Conservation (phyloP, 73 alveolate genomes). For the Paramecium primaurelia region DNA sequence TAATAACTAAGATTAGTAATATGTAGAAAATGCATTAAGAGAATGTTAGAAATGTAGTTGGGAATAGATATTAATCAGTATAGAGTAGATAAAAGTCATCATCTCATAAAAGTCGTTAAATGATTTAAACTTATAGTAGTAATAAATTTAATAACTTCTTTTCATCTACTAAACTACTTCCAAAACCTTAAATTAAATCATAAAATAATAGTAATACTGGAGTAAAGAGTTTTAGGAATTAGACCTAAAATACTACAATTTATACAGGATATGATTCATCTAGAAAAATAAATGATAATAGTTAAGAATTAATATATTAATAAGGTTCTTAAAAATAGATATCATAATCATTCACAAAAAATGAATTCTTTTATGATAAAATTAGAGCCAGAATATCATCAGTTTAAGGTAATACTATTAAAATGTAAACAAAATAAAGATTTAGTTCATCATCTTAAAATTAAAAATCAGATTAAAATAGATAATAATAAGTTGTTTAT, state of each 20-base stretch:
- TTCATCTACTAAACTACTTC: background rate
- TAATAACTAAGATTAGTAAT: conserved; percentile 12
- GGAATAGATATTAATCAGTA: background rate
- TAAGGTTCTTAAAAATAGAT: background rate
- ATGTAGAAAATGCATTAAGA: conserved; percentile 18
- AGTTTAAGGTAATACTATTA: background rate
- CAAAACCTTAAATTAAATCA: background rate
- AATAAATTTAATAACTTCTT: background rate
- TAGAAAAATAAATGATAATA: background rate
- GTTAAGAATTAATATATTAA: background rate
- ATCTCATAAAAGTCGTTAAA: background rate
- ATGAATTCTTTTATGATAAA: background rate
- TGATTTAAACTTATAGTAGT: background rate
- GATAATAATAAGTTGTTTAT: background rate
- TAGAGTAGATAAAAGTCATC: background rate
- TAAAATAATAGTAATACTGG: background rate
- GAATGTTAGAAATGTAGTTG: background rate
- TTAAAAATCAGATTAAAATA: background rate
- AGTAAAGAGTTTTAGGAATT: background rate
- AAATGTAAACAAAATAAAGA: background rate
- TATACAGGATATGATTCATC: background rate
- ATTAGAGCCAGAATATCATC: background rate
- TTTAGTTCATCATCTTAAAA: background rate
- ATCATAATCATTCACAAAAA: background rate
- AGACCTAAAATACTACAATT: background rate